These are phyloP conservation scores for Isoetes engelmannii DNA, from an alignment of 83 land plant genomes.

Conservation along the genomic window DNA sequence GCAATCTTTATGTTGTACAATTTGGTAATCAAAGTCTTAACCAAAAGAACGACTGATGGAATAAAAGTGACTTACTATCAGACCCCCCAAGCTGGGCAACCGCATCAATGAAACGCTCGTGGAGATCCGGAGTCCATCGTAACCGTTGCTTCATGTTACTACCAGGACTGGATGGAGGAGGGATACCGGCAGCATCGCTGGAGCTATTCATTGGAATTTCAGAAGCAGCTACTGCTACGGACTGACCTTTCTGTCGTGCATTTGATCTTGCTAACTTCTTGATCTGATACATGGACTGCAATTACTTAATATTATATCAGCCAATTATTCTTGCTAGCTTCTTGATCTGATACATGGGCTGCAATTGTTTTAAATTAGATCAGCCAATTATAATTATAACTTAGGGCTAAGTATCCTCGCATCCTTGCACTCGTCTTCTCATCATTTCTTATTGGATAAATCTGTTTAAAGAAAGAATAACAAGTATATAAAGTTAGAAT, in stretches of 20 bases:
- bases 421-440: too few relatives aligned
- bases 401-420: too few relatives aligned
- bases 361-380: too few relatives aligned
- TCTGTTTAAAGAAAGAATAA: too few relatives aligned
- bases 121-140: conserved; percentile 67
- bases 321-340: neutral
- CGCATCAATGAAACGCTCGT: conserved; percentile 55
- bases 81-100: conserved; percentile 65
- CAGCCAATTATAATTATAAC: too few relatives aligned
- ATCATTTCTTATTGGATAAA: too few relatives aligned
- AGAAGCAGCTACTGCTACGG: neutral
- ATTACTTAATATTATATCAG: too few relatives aligned
- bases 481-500: too few relatives aligned
- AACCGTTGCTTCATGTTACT: conserved; percentile 39
- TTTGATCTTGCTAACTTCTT: conserved; percentile 1
- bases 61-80: conserved; percentile 43
- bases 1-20: too few relatives aligned
- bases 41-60: neutral
- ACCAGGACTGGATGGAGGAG: conserved; percentile 3
- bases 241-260: neutral
- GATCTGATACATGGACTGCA: conserved; percentile 1
- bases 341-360: conserved; percentile 4
- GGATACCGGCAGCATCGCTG: neutral
- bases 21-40: too few relatives aligned
- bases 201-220: neutral